These are phyloP conservation scores for Stemphylium vesicarium DNA, from an alignment of 2,329 filamentous ascomycete genomes.

Conservation along the genomic window DNA sequence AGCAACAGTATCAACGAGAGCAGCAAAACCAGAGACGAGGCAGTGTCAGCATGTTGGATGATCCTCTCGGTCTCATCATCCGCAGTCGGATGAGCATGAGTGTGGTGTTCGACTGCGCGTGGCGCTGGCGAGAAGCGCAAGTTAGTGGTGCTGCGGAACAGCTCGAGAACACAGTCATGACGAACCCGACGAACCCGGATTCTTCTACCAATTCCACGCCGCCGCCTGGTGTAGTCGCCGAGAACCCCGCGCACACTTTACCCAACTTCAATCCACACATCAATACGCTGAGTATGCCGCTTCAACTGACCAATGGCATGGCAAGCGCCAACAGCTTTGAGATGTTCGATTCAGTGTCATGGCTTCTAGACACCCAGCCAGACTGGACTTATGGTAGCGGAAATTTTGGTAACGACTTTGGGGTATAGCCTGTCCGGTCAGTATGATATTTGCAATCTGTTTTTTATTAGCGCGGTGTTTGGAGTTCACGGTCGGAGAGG, in stretches of 20 bases:
- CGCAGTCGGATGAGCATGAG: slow-evolving; percentile 85
- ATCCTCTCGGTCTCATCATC: slow-evolving; percentile 80
- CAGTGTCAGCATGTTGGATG: slow-evolving; percentile 59
- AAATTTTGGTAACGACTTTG: slow-evolving; percentile 42
- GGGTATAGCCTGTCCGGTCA: slow-evolving; percentile 9
- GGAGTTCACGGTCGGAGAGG: neutral
- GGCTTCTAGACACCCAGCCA: slow-evolving; percentile 82
- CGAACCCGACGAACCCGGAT: slow-evolving; percentile 86
- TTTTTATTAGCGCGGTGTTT: slow-evolving; percentile 9
- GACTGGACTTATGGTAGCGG: slow-evolving; percentile 43
- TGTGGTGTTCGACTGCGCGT: slow-evolving; percentile 82
- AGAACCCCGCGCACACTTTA: slow-evolving; percentile 43
- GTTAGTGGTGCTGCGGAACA: slow-evolving; percentile 55
- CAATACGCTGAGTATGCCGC: slow-evolving; percentile 54
- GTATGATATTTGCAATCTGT: neutral
- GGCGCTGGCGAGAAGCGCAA: slow-evolving; percentile 79
- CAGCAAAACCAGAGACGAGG: slow-evolving; percentile 33
- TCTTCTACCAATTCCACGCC: slow-evolving; percentile 68
- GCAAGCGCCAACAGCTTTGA: slow-evolving; percentile 58
- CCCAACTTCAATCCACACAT: slow-evolving; percentile 48
- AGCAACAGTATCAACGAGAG: slow-evolving; percentile 29
- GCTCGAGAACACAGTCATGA: slow-evolving; percentile 71
- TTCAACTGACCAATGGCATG: slow-evolving; percentile 65
- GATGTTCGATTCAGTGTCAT: slow-evolving; percentile 90
- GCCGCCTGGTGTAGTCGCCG: slow-evolving; percentile 53